A percentile compares a stretch with the other conserved stretches of the same genome.
Conservation (phyloP, 1,284 basidiomycete species). For the Puccinia polysora region DNA sequence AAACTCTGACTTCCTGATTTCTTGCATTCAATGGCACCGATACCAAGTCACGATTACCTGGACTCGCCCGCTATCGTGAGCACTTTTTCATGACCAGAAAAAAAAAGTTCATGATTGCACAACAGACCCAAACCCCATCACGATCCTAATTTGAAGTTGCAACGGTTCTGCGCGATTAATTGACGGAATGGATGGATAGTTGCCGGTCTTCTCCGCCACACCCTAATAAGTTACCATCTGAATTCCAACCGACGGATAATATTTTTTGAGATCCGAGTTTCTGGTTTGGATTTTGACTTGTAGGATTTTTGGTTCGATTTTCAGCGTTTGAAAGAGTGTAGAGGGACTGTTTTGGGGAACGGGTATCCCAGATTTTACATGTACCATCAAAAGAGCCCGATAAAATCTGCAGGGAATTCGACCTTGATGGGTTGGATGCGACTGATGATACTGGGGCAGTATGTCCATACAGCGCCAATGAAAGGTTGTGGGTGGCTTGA, state of each 20-base stretch:
- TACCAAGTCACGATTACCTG: too few species aligned
- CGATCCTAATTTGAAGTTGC: too few species aligned
- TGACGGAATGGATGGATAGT: constrained; percentile 35
- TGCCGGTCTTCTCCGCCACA: constrained; percentile 42
- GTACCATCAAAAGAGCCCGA: constrained; percentile 78
- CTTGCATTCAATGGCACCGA: too few species aligned
- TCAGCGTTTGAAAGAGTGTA: constrained; percentile 56
- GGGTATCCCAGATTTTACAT: constrained; percentile 78
- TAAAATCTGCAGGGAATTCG: constrained; percentile 62
- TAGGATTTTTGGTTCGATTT: neutral
- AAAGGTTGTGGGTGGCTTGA: constrained; percentile 61
- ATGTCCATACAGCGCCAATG: constrained; percentile 62
- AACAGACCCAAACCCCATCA: too few species aligned
- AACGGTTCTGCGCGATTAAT: too few species aligned
- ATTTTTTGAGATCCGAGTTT: constrained; percentile 26
- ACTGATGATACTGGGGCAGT: constrained; percentile 71
- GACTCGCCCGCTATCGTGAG: too few species aligned
- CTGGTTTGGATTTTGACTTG: neutral
- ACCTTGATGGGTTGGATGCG: constrained; percentile 60
- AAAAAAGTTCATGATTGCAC: too few species aligned
- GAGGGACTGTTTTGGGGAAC: constrained; percentile 60
- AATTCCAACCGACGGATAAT: constrained; percentile 36
- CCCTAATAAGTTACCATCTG: constrained; percentile 36
- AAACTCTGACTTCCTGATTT: too few species aligned
- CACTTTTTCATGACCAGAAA: too few species aligned